Percentiles rank a stretch among this genome's conserved stretches.
phyloP scores from a whole-genome alignment of 345 rosid species.

The Citrus glauca region DNA sequence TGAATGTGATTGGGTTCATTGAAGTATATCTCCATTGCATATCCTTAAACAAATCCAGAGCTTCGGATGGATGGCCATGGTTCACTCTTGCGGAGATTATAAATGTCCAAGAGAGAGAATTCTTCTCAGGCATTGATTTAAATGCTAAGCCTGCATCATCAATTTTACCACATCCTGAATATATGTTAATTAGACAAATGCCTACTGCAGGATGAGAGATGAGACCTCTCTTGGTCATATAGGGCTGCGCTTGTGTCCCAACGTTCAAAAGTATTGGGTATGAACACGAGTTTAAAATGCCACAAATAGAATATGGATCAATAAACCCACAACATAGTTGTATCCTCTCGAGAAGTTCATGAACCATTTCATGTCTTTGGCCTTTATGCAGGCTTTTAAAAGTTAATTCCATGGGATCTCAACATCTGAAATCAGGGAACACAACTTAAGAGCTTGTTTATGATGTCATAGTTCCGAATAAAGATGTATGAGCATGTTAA shows the following conservation, averaged over 20 bases:
- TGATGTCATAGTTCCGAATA: slow-evolving; percentile 19
- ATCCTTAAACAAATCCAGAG: slow-evolving; percentile 13
- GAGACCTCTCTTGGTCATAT: slow-evolving; percentile 25
- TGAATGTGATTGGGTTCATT: slow-evolving; percentile 13
- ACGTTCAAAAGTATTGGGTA: slow-evolving; percentile 16
- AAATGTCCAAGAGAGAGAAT: slow-evolving; percentile 18
- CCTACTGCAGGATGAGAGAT: slow-evolving; percentile 17
- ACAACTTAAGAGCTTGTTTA: slow-evolving; percentile 20
- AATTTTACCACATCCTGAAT: slow-evolving; percentile 16
- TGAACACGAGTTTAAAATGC: slow-evolving; percentile 15
- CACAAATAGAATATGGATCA: slow-evolving; percentile 12
- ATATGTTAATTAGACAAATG: slow-evolving; percentile 16
- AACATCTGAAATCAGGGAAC: slow-evolving; percentile 17
- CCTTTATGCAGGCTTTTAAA: slow-evolving; percentile 23
- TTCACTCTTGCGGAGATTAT: slow-evolving; percentile 24
- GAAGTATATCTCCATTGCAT: slow-evolving; percentile 16
- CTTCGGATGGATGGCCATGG: slow-evolving; percentile 25
- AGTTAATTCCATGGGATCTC: slow-evolving; percentile 21
- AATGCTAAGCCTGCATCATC: slow-evolving; percentile 18
- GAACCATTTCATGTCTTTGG: slow-evolving; percentile 20
- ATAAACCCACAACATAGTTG: slow-evolving; percentile 16
- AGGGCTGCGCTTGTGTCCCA: slow-evolving; percentile 26
- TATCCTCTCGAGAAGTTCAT: slow-evolving; percentile 20
- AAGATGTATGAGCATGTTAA: slow-evolving; percentile 23
- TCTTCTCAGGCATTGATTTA: slow-evolving; percentile 16